These are phyloP conservation scores for Danielozyma ontarioensis DNA, from an alignment of 805 yeast species.

Conservation along the genomic window DNA sequence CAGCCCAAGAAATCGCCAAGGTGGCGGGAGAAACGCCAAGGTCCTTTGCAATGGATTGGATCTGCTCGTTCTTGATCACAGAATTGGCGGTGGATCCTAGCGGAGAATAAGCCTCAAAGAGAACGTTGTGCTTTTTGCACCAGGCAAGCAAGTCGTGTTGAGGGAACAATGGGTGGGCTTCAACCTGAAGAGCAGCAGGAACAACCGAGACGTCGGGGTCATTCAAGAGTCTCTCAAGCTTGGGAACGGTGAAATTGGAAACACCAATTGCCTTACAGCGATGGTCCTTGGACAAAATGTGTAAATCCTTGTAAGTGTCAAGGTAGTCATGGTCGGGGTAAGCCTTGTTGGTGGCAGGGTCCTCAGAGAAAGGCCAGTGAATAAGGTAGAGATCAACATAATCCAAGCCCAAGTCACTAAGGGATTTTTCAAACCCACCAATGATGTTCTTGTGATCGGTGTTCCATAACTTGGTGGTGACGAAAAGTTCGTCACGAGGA, in stretches of 20 bases:
- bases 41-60: constrained; percentile 10
- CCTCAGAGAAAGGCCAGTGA: constrained; percentile 12
- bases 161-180: constrained; percentile 14
- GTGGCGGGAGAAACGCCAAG: constrained; percentile 12
- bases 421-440: constrained; percentile 10
- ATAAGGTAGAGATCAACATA: constrained; percentile 14
- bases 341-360: constrained; percentile 17
- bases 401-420: constrained; percentile 10
- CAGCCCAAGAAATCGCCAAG: constrained; percentile 13
- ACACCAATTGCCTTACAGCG: constrained; percentile 12
- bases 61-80: constrained; percentile 6
- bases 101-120: constrained; percentile 13
- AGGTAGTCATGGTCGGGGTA: constrained; percentile 37
- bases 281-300: constrained; percentile 42
- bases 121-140: constrained; percentile 7
- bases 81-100: constrained; percentile 14
- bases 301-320: constrained; percentile 62
- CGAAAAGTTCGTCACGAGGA: constrained; percentile 10
- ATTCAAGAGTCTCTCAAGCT: constrained; percentile 9
- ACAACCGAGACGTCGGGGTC: constrained; percentile 12
- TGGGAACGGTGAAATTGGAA: constrained; percentile 12
- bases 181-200: constrained; percentile 16
- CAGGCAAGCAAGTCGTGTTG: constrained; percentile 10
- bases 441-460: constrained; percentile 7
- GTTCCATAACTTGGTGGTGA: constrained; percentile 14